Percentiles rank a stretch among this genome's conserved stretches.
These are phyloP conservation scores for Candida maris DNA, from an alignment of 805 yeast species.

Conservation along the genomic window DNA sequence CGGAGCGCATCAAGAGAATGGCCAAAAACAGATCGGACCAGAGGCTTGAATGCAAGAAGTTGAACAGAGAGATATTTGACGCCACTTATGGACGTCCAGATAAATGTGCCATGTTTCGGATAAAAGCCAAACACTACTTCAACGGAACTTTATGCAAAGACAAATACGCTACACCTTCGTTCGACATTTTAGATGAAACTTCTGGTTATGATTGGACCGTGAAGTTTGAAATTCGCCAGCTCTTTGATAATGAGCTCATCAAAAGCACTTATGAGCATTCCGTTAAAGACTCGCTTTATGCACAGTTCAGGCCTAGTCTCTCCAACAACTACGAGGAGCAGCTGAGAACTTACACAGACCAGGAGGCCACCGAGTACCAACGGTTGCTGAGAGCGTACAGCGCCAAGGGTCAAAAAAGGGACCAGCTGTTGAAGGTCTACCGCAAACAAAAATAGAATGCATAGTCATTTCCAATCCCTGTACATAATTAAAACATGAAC, in stretches of 20 bases:
- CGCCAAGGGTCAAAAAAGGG: constrained; percentile 26
- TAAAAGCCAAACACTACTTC: constrained; percentile 35
- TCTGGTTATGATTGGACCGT: constrained; percentile 25
- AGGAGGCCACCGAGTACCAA: constrained; percentile 20
- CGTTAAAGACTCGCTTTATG: constrained; percentile 7
- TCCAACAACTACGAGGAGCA: constrained; percentile 2
- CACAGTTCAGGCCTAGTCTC: constrained; percentile 1
- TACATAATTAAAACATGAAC: constrained; percentile 2
- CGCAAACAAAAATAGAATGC: constrained; percentile 1
- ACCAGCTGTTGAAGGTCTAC: constrained; percentile 4
- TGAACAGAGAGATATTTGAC: constrained; percentile 19
- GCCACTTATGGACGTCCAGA: constrained; percentile 11
- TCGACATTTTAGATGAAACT: constrained; percentile 20
- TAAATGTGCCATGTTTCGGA: constrained; percentile 33
- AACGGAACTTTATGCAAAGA: constrained; percentile 27
- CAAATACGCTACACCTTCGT: constrained; percentile 30
- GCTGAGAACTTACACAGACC: constrained; percentile 16
- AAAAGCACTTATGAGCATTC: constrained; percentile 9
- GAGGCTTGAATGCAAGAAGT: constrained; percentile 11
- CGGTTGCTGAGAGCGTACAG: constrained; percentile 33
- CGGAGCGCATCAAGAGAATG: constrained; percentile 21
- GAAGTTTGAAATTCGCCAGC: constrained; percentile 20
- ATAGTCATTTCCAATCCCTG: constrained; percentile 1
- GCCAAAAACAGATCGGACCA: constrained; percentile 12
- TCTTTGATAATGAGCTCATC: constrained; percentile 13